These are phyloP conservation scores for Chaetoceros tenuissimus DNA, from an alignment of 108 stramenopile species.

Conservation along the genomic window DNA sequence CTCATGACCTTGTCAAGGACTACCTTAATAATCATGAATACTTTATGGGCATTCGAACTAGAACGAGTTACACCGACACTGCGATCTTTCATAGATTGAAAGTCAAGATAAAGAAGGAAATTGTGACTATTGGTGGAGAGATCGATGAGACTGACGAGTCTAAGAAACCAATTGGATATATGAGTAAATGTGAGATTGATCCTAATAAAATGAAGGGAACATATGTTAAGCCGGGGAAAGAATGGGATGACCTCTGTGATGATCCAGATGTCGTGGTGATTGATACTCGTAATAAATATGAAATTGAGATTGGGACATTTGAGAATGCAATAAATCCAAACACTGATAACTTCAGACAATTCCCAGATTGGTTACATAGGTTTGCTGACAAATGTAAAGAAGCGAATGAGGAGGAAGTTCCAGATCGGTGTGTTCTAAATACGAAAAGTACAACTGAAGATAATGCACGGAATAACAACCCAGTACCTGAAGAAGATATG, in stretches of 20 bases:
- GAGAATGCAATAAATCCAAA: slow-evolving; percentile 64
- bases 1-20: background rate
- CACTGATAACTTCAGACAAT: slow-evolving; percentile 57
- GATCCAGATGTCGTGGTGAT: slow-evolving; percentile 73
- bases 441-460: background rate
- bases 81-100: slow-evolving; percentile 65
- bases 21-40: slow-evolving; percentile 2
- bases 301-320: slow-evolving; percentile 75
- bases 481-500: background rate
- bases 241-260: slow-evolving; percentile 54
- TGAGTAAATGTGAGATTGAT: slow-evolving; percentile 4
- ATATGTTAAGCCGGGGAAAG: slow-evolving; percentile 36
- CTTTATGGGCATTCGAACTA: slow-evolving; percentile 15
- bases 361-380: slow-evolving; percentile 55
- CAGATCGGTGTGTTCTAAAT: background rate
- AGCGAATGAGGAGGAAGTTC: slow-evolving; percentile 1
- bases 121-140: slow-evolving; percentile 56
- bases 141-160: background rate
- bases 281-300: slow-evolving; percentile 77
- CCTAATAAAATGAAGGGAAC: slow-evolving; percentile 29
- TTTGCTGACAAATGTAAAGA: slow-evolving; percentile 15
- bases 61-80: slow-evolving; percentile 14
- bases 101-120: slow-evolving; percentile 64
- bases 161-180: background rate
- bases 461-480: background rate